Conservation (phyloP, 2,329 filamentous ascomycete species). For the Paramyrothecium sp. region DNA sequence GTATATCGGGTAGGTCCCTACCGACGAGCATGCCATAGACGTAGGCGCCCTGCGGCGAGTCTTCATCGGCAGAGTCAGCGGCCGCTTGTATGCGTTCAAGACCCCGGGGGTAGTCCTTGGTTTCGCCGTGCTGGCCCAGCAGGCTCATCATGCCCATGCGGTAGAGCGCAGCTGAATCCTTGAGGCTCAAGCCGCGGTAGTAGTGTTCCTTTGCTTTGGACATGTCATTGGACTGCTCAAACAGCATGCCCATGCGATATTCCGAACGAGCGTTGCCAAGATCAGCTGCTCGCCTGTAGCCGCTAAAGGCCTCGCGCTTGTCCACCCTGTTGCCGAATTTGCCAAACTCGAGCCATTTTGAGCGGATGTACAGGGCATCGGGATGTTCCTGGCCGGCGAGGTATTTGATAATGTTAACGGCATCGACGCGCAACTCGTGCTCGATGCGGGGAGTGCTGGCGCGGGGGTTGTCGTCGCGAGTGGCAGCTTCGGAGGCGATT, state of each 20-base stretch:
- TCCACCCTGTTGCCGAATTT: constrained; percentile 89
- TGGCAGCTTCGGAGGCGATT: constrained; percentile 73
- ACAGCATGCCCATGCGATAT: constrained; percentile 98
- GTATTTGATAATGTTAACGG: constrained; percentile 88
- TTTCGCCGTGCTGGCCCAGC: constrained; percentile 88
- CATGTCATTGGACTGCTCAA: constrained; percentile 91
- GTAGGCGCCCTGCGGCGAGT: constrained; percentile 94
- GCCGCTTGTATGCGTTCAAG: constrained; percentile 81
- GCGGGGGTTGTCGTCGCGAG: constrained; percentile 56
- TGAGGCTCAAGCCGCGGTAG: constrained; percentile 71
- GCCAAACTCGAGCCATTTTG: constrained; percentile 98
- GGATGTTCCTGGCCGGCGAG: constrained; percentile 89
- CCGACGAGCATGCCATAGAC: constrained; percentile 93
- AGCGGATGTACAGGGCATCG: constrained; percentile 88
- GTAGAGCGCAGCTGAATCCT: constrained; percentile 84
- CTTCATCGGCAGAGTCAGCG: constrained; percentile 87
- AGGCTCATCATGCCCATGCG: constrained; percentile 97
- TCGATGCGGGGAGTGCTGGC: constrained; percentile 82
- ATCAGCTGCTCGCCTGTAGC: constrained; percentile 82
- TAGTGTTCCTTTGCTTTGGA: constrained; percentile 91
- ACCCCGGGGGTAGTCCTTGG: constrained; percentile 74
- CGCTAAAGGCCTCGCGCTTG: constrained; percentile 89
- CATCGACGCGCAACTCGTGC: constrained; percentile 83
- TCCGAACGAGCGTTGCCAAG: constrained; percentile 85
- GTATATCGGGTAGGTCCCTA: constrained; percentile 86